Conservation (phyloP, 2,329 filamentous ascomycete species). For the Apiospora malaysiana region DNA sequence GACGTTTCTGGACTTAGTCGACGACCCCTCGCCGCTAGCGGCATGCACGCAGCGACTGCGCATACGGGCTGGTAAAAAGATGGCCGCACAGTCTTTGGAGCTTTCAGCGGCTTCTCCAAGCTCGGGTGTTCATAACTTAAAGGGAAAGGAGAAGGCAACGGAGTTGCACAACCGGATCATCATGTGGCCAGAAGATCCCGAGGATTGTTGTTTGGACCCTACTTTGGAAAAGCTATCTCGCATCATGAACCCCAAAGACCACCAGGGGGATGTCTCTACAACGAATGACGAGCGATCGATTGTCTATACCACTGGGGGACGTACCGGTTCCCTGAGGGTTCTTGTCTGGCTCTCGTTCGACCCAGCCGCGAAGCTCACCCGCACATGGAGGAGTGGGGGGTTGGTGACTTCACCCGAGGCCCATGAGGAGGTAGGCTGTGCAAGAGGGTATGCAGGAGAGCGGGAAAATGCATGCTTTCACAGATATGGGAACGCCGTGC, state of each 20-base stretch:
- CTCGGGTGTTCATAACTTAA: neutral
- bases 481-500: neutral
- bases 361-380: constrained; percentile 33
- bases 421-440: neutral
- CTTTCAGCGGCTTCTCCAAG: neutral
- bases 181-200: constrained; percentile 35
- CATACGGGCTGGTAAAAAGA: constrained; percentile 56
- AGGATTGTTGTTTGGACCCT: constrained; percentile 20
- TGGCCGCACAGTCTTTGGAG: constrained; percentile 35
- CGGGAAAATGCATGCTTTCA: neutral
- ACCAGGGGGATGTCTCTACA: constrained; percentile 30
- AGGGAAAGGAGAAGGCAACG: constrained; percentile 11
- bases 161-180: constrained; percentile 32
- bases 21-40: constrained; percentile 49
- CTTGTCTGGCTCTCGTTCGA: constrained; percentile 39
- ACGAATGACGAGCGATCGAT: constrained; percentile 36
- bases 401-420: neutral
- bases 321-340: constrained; percentile 29
- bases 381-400: constrained; percentile 5
- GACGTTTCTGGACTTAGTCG: constrained; percentile 65
- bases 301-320: constrained; percentile 34
- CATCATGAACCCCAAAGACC: constrained; percentile 33
- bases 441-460: neutral
- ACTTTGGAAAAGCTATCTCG: constrained; percentile 29
- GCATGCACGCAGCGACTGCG: constrained; percentile 46